Conservation (phyloP, 169 alveolate genomes). For the Plasmodium inui region DNA sequence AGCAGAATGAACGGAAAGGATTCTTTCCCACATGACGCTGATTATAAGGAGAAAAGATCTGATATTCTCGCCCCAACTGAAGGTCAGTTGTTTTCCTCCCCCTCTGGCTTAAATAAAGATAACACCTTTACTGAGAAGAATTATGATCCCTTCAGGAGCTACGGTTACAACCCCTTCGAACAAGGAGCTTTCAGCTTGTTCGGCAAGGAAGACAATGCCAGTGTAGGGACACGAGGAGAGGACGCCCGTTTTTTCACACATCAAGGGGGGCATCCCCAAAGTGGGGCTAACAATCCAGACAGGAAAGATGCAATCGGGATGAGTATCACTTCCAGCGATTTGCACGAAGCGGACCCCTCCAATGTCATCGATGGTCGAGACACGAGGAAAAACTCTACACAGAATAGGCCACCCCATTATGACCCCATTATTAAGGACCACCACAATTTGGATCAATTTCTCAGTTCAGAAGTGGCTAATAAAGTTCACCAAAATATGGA, state of each 20-base stretch:
- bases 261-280: not conserved
- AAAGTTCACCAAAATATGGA: too few species aligned
- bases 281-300: not conserved
- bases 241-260: not conserved
- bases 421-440: not conserved
- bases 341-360: not conserved
- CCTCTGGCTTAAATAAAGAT: not conserved
- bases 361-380: not conserved
- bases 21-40: not conserved
- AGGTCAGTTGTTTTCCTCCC: not conserved
- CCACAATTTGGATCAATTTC: not conserved
- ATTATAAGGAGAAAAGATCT: constrained; percentile 23
- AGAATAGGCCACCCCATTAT: not conserved
- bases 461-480: not conserved
- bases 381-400: not conserved
- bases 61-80: not conserved
- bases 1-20: not conserved
- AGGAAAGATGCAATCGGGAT: not conserved
- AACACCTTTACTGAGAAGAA: not conserved
- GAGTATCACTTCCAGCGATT: not conserved
- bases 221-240: not conserved
- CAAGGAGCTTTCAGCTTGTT: not conserved
- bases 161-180: not conserved
- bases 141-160: not conserved
- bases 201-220: not conserved